phyloP scores from a whole-genome alignment of 2,329 filamentous ascomycete species.

The Geosmithia flava region DNA sequence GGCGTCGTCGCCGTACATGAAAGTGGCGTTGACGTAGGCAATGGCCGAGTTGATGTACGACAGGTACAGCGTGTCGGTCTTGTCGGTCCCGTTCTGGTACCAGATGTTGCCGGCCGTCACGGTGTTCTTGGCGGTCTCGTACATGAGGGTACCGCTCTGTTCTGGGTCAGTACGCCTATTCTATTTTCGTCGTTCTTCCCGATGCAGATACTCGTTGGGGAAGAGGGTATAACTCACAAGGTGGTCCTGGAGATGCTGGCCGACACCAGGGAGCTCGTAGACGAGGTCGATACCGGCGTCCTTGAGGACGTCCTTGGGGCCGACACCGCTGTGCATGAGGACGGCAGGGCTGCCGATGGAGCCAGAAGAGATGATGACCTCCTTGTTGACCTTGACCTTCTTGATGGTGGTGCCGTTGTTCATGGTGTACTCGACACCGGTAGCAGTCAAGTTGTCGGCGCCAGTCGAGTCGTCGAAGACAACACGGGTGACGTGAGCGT shows the following conservation, averaged over 20 bases:
- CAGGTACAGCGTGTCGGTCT: background rate
- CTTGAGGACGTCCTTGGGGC: constrained; percentile 14
- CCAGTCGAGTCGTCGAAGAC: constrained; percentile 22
- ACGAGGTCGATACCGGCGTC: constrained; percentile 16
- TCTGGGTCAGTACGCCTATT: background rate
- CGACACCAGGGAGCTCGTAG: constrained; percentile 22
- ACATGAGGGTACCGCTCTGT: constrained; percentile 7
- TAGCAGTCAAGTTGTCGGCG: constrained; percentile 24
- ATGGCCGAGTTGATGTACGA: background rate
- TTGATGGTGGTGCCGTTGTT: background rate
- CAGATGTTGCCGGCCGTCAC: background rate
- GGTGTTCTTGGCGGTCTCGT: background rate
- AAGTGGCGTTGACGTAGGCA: background rate
- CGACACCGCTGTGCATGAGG: constrained; percentile 18
- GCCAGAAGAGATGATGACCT: constrained; percentile 29
- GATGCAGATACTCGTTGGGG: background rate
- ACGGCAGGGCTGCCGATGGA: constrained; percentile 25
- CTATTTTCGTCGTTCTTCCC: background rate
- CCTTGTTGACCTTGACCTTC: constrained; percentile 14
- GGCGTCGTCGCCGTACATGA: background rate
- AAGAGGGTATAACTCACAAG: background rate
- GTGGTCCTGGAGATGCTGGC: constrained; percentile 27
- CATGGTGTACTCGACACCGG: constrained; percentile 28
- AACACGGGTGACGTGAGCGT: constrained; percentile 31
- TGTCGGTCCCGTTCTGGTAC: background rate